Base-by-base conservation (phyloP, 176 grass and related monocot genomes). In the Lolium perenne region DNA sequence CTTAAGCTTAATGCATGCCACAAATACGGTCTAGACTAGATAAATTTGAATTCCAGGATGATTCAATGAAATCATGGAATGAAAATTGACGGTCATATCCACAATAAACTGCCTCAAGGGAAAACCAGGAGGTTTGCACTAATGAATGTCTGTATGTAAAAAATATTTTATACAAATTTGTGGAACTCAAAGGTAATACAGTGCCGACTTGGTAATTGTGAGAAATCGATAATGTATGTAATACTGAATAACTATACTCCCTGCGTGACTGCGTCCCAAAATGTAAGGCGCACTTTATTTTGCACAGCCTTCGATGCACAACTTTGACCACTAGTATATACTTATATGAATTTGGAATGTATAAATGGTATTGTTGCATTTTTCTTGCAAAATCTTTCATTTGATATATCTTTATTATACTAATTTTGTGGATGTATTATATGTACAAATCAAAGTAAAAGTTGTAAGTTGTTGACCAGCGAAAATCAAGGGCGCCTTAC, bases 41-140 rank as follows among this genome's bases (percentile, higher is more conserved):
- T 58, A 21, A 84, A 51, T 76, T 22, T 75, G 21, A 6, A 38
- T 25, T 67, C 4, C 47, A 85, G 57, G 23, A 80, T 66, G 17
- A 85, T 66, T 80, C 17, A 74, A 5, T 38, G 26, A 66, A 65
- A 15, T 16, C 68, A 83, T 83, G n/a, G 20, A 41, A 71, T 46
- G 20, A 29, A 17, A 32, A 4, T 53, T 58, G 20, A 50, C 13
- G 1, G 7, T 71, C 51, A 46, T 79, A 35, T 5, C 74, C 49
- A 77, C 13, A 1, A 5, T 88, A 47, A 18, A 41, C 26, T 56
- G 41, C 32, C 21, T 71, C 21, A 1, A 4, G 14, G 13, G n/a
- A 71, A 22, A 55, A 38, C 14, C n/a, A 21, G 10, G 2, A 54
- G 25, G 32, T 66, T 25, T 21, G 63, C 29, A 75, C 55, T 29